Percentiles rank a stretch among this genome's conserved stretches.
These are phyloP conservation scores for Ophiostoma pallidulum DNA, from an alignment of 2,329 filamentous ascomycete genomes.

Conservation along the genomic window DNA sequence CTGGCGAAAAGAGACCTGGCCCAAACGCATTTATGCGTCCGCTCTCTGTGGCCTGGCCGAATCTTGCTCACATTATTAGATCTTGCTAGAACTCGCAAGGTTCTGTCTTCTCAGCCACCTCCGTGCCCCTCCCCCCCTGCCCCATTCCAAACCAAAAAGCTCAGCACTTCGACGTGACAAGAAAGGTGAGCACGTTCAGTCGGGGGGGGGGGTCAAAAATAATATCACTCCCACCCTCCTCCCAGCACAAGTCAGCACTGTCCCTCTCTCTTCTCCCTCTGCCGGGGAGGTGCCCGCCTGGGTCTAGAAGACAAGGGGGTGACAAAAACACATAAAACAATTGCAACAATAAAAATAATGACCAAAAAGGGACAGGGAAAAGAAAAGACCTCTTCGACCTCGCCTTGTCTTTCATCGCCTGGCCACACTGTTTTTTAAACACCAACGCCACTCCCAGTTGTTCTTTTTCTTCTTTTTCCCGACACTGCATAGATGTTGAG, in stretches of 20 bases:
- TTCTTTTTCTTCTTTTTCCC: too few relatives aligned
- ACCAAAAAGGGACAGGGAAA: not conserved
- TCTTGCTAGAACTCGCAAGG: not conserved
- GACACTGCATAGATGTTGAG: not conserved
- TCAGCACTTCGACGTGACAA: not conserved
- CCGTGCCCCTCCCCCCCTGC: conserved; percentile 5
- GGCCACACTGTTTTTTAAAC: too few relatives aligned
- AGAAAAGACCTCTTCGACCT: not conserved
- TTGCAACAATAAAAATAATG: too few relatives aligned
- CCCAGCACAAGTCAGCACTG: too few relatives aligned
- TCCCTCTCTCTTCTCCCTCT: too few relatives aligned
- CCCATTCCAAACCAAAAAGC: too few relatives aligned
- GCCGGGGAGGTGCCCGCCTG: too few relatives aligned
- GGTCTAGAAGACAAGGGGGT: not conserved
- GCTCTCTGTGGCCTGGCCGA: not conserved
- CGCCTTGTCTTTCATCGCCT: not conserved
- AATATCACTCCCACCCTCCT: too few relatives aligned
- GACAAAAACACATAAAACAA: too few relatives aligned
- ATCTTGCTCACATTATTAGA: conserved; percentile 1
- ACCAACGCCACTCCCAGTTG: too few relatives aligned
- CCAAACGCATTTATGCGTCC: conserved; percentile 6
- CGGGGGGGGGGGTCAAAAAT: too few relatives aligned
- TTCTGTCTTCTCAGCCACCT: conserved; percentile 6
- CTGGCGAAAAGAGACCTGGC: not conserved
- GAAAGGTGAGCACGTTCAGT: too few relatives aligned